Evolutionary conservation across 2,329 filamentous ascomycete genomes (phyloP).

Genomic region (Sporothrix phasma): DNA sequence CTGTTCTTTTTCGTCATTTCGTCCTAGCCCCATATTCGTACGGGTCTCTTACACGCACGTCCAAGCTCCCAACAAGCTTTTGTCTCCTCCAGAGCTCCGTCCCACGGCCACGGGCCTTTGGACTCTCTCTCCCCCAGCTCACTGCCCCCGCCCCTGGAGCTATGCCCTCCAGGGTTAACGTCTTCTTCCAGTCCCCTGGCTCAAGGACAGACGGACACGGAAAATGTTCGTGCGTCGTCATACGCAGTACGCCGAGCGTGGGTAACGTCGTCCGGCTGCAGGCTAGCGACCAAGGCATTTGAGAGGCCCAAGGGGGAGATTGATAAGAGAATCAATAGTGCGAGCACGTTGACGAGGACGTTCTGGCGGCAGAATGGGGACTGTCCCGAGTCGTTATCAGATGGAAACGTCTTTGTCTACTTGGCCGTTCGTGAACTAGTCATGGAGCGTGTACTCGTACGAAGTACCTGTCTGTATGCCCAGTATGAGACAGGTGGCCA

Average conservation of each 20-base stretch:
- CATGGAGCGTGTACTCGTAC: not conserved
- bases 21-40: too few relatives aligned
- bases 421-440: not conserved
- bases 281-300: not conserved
- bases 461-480: too few relatives aligned
- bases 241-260: not conserved
- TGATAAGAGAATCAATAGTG: not conserved
- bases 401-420: not conserved
- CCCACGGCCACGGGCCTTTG: not conserved
- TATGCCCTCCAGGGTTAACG: not conserved
- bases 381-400: constrained; percentile 13
- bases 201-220: too few relatives aligned
- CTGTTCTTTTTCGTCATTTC: not conserved
- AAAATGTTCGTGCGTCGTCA: not conserved
- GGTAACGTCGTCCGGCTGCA: not conserved
- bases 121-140: not conserved
- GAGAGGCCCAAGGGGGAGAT: not conserved
- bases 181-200: too few relatives aligned
- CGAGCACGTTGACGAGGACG: not conserved
- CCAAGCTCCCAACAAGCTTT: constrained; percentile 6
- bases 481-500: too few relatives aligned
- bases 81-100: not conserved
- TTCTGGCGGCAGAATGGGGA: too few relatives aligned
- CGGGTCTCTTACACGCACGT: too few relatives aligned
- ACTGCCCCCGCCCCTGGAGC: not conserved